Evolutionary conservation across 805 yeast species (phyloP), one percentile per base, ranked within the genome.

Genomic region (Saccharomycopsis amapae): DNA sequence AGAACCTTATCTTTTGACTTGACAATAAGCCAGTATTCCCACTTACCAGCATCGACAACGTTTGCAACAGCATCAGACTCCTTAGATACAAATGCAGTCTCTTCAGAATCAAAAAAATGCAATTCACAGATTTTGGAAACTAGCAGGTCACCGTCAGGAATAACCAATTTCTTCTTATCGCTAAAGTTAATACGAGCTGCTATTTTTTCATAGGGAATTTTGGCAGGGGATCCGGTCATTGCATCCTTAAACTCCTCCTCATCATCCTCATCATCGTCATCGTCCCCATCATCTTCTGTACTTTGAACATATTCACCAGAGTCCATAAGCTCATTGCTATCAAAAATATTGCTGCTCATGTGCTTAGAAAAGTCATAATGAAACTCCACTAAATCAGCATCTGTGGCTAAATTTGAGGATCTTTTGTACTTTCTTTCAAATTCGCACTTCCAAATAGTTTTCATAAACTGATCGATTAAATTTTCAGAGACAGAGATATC

Each of bases 371-470:
- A 58, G 39, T 68, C 74, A 50, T 63, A 61, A 4, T 73, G 70
- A 54, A 85, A 83, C 54, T 82, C 83, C 31, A 70, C 62, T 41
- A 86, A 65, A 34, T 79, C 79, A 4, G 60, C 62, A 9, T 64
- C 62, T 1, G 72, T 58, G 4, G 72, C 73, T 12, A 66, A 66
- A 1, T 61, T 58, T 5, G 81, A 70, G 3, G 79, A 65, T 51
- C 65, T 72, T 52, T 72, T 76, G 60, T 81, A 85, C 57, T 82
- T 85, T 53, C 79, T 73, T 59, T 87, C 95, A 58, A 75, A 90
- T 55, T 80, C 76, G 56, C 95, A 85, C 47, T 74, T 73, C 56
- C 76, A 72, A 12, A 86, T 68, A 1, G 78, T 68, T 22, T 66
- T 59, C 65, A 81, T 73, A 60, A 90, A 90, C 36, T 70, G 68